Base-by-base conservation (phyloP, 306 rosid species). In the Gillenia trifoliata region DNA sequence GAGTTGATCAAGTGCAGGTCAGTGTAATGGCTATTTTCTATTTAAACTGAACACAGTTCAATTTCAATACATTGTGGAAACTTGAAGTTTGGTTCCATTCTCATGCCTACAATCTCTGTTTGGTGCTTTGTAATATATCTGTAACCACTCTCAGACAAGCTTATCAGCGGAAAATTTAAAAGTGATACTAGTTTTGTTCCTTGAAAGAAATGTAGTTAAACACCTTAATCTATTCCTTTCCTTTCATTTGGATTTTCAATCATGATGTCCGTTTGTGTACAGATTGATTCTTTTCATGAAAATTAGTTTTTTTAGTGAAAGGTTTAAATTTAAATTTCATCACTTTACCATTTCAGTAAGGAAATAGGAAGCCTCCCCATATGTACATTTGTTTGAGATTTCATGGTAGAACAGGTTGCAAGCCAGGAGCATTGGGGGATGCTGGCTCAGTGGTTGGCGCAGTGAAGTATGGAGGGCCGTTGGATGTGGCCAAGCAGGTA, bases 1-100 rank as follows among this genome's bases (percentile, higher is more conserved):
- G 99, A 94, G 78, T 80, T 94, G 73, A 84, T 94, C 85, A 94
- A 94, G 84, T 94, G 99, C 92, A 94, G 99, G 98, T 85, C 73
- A 29, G 75, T 83, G 10, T 68, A 19, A 16, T 36, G 50, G 16
- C 50, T 45, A 45, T 62, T 15, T 66, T 55, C 75, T 61, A 61
- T 79, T n/a, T n/a, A n/a, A n/a, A n/a, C n/a, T n/a, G n/a, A n/a
- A n/a, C n/a, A n/a, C n/a, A n/a, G n/a, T n/a, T n/a, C n/a, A n/a
- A n/a, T n/a, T n/a, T n/a, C n/a, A n/a, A n/a, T n/a, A n/a, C n/a
- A n/a, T n/a, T n/a, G n/a, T n/a, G n/a, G n/a, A n/a, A n/a, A n/a
- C n/a, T n/a, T n/a, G n/a, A n/a, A n/a, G n/a, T n/a, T n/a, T n/a
- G n/a, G n/a, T n/a, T n/a, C n/a, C n/a, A n/a, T n/a, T n/a, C n/a